A percentile compares a stretch with the other conserved stretches of the same genome.
phyloP scores from a whole-genome alignment of 805 yeast genomes.

The Candida chauliodis region DNA sequence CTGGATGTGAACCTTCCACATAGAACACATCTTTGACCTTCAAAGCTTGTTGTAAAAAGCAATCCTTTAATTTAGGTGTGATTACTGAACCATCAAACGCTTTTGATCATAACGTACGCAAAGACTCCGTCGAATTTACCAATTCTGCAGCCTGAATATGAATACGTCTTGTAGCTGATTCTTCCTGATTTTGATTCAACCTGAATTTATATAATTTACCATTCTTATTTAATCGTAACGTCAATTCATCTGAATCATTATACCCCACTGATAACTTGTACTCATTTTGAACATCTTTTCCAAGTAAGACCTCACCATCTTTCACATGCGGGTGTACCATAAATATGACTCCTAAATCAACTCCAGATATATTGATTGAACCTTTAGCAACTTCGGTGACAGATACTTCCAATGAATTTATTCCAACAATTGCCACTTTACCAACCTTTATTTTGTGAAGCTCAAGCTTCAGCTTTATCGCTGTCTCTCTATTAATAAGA shows the following conservation, averaged over 20 bases:
- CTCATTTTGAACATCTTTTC: not conserved
- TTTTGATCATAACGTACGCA: not conserved
- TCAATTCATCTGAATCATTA: not conserved
- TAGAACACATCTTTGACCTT: slow-evolving; percentile 1
- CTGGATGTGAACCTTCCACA: slow-evolving; percentile 1
- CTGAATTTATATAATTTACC: too few species aligned
- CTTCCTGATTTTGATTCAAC: too few species aligned
- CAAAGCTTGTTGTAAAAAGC: not conserved
- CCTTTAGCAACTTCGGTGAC: too few species aligned
- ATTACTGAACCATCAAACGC: not conserved
- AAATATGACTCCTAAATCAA: not conserved
- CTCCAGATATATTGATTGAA: too few species aligned
- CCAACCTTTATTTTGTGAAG: too few species aligned
- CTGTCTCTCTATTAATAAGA: not conserved
- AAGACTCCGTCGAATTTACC: not conserved
- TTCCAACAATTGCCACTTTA: too few species aligned
- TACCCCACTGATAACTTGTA: not conserved
- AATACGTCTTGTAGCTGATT: too few species aligned
- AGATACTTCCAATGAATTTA: too few species aligned
- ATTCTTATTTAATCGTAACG: too few species aligned
- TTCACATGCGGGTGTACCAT: not conserved
- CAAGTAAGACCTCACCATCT: not conserved
- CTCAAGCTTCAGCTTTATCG: not conserved
- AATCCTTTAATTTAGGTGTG: too few species aligned
- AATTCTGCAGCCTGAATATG: too few species aligned